Base-by-base conservation (phyloP, 2,329 filamentous ascomycete genomes). In the Aspergillus fumigatiaffinis region DNA sequence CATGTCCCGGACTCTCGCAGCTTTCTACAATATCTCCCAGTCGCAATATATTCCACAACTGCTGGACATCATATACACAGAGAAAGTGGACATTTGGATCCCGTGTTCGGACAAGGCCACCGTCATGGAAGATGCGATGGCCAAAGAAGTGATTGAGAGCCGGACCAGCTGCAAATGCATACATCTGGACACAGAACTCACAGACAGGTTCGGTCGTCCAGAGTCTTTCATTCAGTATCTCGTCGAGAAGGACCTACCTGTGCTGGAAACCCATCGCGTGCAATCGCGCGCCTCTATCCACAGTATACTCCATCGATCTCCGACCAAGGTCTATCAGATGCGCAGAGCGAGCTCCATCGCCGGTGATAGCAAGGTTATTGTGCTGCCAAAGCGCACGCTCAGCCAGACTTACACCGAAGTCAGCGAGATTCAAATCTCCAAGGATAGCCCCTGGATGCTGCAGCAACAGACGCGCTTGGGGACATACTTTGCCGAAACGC, bases 401-500 rank as follows among this genome's bases (percentile, higher is more conserved):
- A 71, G 73, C 10, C 78, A 84, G 57, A 91, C 87, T 0, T 77
- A 78, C 48, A 66, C 72, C 0, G 79, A 87, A 61, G 70, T 90
- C 26, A 76, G 78, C 14, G 72, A 76, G 17, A 77, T 91, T 14
- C 75, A 69, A 1, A 83, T 88, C 46, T 83, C 83, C 2, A 71
- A 77, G 12, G 68, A 79, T 0, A 76, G 78, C 2, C 83, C 87
- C 0, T 90, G 86, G 81, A 79, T 91, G 58, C 69, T 91, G 25
- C 88, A 92, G 67, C 84, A 91, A 67, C 90, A 82, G 69, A 83
- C 89, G 60, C 78, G 80, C 0, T 82, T 84, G 0, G 77, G 79
- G 0, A 88, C 91, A 68, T 91, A 86, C 68, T 89, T 87, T 71
- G 90, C 89, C 2, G 88, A 92, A 63, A 76, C 87, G 0, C 77